phyloP scores from a whole-genome alignment of 768 basidiomycete genomes.

The Mycena galericulata region DNA sequence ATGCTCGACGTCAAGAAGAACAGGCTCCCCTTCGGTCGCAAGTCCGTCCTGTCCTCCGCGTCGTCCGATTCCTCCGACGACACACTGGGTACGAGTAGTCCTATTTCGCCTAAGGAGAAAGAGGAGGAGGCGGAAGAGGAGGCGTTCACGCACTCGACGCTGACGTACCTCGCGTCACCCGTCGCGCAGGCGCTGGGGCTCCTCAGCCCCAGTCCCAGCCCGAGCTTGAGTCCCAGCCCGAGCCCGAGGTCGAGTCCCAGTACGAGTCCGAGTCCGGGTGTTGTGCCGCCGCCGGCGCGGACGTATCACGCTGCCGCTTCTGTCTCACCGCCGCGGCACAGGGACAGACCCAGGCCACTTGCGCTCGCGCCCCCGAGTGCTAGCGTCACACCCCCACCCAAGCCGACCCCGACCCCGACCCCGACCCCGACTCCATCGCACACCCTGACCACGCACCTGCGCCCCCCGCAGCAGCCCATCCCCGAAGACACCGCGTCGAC shows the following conservation, averaged over 20 bases:
- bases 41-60: slow-evolving; percentile 38
- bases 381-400: background rate
- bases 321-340: no score
- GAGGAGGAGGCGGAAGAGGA: slow-evolving; percentile 50
- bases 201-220: slow-evolving; percentile 42
- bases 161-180: slow-evolving; percentile 59
- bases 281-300: no score
- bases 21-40: slow-evolving; percentile 26
- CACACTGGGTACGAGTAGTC: no score
- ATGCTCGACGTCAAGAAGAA: slow-evolving; percentile 50
- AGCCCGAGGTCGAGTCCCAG: no score
- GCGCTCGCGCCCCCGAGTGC: no score
- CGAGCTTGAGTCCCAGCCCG: background rate
- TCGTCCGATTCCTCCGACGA: background rate
- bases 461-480: slow-evolving; percentile 39
- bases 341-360: no score
- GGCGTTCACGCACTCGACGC: slow-evolving; percentile 56
- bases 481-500: slow-evolving; percentile 49
- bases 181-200: slow-evolving; percentile 57
- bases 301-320: no score
- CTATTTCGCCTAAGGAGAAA: no score
- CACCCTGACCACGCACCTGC: background rate
- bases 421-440: background rate
- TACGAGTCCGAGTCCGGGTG: no score
- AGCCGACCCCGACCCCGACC: background rate